Conservation (phyloP, 2,329 filamentous ascomycete genomes). For the Monilinia aucupariae region DNA sequence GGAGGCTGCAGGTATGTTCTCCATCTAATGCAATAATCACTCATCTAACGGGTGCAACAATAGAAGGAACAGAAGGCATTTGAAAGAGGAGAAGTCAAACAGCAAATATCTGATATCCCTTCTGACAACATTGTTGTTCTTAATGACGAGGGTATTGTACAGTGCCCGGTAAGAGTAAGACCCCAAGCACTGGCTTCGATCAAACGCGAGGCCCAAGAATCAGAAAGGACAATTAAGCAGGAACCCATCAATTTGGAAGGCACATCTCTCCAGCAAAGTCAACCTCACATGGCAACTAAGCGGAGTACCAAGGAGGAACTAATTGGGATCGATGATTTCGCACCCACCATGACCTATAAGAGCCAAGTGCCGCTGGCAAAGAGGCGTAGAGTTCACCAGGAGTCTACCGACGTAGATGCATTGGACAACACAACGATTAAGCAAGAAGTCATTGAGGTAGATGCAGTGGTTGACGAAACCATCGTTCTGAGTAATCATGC, state of each 20-base stretch:
- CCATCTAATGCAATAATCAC: background rate
- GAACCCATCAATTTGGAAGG: background rate
- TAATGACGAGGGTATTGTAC: background rate
- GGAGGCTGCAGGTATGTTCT: constrained; percentile 9
- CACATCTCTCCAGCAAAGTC: background rate
- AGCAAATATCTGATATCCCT: background rate
- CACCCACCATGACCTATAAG: background rate
- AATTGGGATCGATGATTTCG: background rate
- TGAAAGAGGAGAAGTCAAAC: background rate
- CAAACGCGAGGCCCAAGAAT: background rate
- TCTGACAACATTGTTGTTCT: background rate
- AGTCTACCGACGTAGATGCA: background rate
- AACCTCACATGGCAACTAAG: fast-evolving
- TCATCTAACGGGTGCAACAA: background rate
- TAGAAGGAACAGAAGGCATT: background rate
- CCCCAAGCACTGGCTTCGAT: background rate
- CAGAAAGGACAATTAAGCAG: background rate
- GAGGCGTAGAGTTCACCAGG: background rate
- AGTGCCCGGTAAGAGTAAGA: fast-evolving
- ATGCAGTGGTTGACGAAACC: background rate
- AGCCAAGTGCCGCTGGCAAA: background rate
- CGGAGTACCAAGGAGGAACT: background rate
- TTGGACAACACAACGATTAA: background rate
- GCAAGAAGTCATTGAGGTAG: background rate
- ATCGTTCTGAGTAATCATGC: background rate